Evolutionary conservation across 2,329 filamentous ascomycete genomes (phyloP).

Genomic region (Colletotrichum sp.): DNA sequence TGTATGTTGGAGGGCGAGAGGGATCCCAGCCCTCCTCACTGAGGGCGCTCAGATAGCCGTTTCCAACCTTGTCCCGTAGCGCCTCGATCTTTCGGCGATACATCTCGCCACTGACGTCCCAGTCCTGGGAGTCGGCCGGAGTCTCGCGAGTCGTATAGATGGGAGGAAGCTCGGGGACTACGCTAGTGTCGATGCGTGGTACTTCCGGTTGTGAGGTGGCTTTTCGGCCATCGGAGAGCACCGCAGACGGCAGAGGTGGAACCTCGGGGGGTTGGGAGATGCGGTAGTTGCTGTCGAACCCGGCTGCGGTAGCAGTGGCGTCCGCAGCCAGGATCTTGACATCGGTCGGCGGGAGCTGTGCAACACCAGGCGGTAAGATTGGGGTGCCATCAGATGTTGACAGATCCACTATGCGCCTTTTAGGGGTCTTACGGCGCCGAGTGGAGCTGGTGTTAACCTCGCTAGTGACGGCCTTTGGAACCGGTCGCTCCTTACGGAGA

Average conservation of each 20-base stretch:
- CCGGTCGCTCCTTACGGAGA: slow-evolving; percentile 64
- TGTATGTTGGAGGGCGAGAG: slow-evolving; percentile 41
- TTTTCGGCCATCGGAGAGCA: slow-evolving; percentile 37
- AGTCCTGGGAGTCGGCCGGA: slow-evolving; percentile 52
- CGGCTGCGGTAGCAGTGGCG: slow-evolving; percentile 8
- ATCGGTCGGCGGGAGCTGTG: not conserved
- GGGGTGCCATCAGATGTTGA: slow-evolving; percentile 53
- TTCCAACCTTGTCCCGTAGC: slow-evolving; percentile 83
- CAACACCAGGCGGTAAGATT: slow-evolving; percentile 4
- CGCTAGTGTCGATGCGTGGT: slow-evolving; percentile 42
- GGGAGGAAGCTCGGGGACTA: slow-evolving; percentile 37
- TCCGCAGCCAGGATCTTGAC: slow-evolving; percentile 10
- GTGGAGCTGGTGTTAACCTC: slow-evolving; percentile 64
- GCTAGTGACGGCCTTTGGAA: slow-evolving; percentile 57
- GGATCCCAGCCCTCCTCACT: slow-evolving; percentile 76
- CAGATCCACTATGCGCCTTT: slow-evolving; percentile 69
- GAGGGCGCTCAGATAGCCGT: slow-evolving; percentile 84
- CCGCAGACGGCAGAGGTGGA: slow-evolving; percentile 33
- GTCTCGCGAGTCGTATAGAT: slow-evolving; percentile 35
- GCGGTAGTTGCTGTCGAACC: slow-evolving; percentile 43
- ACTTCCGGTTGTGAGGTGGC: slow-evolving; percentile 34
- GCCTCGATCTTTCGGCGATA: slow-evolving; percentile 91
- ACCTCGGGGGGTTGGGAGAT: slow-evolving; percentile 48
- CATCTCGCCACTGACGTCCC: slow-evolving; percentile 73
- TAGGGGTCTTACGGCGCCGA: slow-evolving; percentile 64